Evolutionary conservation across 2,329 filamentous ascomycete species (phyloP).

Genomic region (Fusarium lyarnte): DNA sequence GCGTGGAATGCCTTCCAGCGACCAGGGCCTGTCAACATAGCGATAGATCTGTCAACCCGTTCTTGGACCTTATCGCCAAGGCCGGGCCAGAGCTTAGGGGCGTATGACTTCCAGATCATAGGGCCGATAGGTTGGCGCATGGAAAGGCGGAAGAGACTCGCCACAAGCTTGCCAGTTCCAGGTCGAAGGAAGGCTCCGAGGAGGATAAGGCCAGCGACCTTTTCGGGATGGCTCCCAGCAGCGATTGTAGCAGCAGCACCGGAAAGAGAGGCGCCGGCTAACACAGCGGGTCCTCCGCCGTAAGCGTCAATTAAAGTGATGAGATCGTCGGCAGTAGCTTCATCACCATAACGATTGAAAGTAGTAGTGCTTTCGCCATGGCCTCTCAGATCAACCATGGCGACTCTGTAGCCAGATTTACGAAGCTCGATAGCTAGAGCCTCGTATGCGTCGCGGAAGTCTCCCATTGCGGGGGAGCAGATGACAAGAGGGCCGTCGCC

Average conservation of each 20-base stretch:
- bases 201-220: constrained; percentile 17
- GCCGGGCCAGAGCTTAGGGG: constrained; percentile 23
- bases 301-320: constrained; percentile 8
- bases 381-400: constrained; percentile 24
- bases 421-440: constrained; percentile 10
- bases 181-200: constrained; percentile 21
- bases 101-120: constrained; percentile 16
- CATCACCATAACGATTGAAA: constrained; percentile 17
- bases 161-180: not conserved
- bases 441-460: constrained; percentile 22
- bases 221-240: constrained; percentile 11
- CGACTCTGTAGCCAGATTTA: constrained; percentile 13
- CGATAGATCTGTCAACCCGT: constrained; percentile 8
- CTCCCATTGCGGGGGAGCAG: constrained; percentile 28
- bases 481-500: constrained; percentile 26
- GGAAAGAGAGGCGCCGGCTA: constrained; percentile 11
- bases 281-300: constrained; percentile 8
- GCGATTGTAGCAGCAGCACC: constrained; percentile 25
- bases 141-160: not conserved
- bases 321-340: constrained; percentile 19
- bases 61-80: constrained; percentile 16
- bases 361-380: constrained; percentile 24
- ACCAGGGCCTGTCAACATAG: constrained; percentile 16
- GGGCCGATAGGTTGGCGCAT: constrained; percentile 2
- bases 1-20: constrained; percentile 28